These are phyloP conservation scores for Acacia melanoxylon DNA, from an alignment of 306 rosid genomes.

Conservation along the genomic window DNA sequence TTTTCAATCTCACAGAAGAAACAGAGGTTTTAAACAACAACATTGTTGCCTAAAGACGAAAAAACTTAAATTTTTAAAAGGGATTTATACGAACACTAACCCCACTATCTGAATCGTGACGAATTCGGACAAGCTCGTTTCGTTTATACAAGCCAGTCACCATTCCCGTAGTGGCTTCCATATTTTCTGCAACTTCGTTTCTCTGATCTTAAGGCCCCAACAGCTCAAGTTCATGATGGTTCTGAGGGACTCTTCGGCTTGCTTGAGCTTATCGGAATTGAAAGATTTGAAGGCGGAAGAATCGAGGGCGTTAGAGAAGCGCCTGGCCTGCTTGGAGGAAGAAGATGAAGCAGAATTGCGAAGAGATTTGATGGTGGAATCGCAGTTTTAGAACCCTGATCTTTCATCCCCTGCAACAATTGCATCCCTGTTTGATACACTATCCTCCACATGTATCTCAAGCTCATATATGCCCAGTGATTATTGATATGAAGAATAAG, in stretches of 20 bases:
- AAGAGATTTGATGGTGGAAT: conserved; percentile 43
- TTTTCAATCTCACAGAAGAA: not conserved
- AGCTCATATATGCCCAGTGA: conserved; percentile 52
- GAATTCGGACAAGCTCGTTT: conserved; percentile 75
- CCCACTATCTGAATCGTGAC: conserved; percentile 73
- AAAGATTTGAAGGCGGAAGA: conserved; percentile 27
- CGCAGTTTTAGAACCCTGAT: conserved; percentile 54
- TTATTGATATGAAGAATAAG: no score
- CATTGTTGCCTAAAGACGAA: not conserved
- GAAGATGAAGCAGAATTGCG: conserved; percentile 47
- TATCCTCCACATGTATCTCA: conserved; percentile 49
- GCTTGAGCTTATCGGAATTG: conserved; percentile 37
- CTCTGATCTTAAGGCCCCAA: conserved; percentile 56
- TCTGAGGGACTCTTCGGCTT: conserved; percentile 68
- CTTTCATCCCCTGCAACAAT: conserved; percentile 47
- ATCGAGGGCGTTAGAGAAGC: conserved; percentile 31
- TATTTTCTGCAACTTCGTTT: conserved; percentile 3
- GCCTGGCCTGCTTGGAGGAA: conserved; percentile 41
- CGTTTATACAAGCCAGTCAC: conserved; percentile 73
- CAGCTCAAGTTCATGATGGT: conserved; percentile 80
- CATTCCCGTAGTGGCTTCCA: conserved; percentile 73
- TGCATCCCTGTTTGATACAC: conserved; percentile 38
- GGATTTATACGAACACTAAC: conserved; percentile 38
- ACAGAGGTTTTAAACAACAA: not conserved
- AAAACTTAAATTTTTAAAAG: not conserved